Percentiles rank a stretch among this genome's conserved stretches.
Conservation (phyloP, 2,329 filamentous ascomycete species). For the Fusarium albidum region DNA sequence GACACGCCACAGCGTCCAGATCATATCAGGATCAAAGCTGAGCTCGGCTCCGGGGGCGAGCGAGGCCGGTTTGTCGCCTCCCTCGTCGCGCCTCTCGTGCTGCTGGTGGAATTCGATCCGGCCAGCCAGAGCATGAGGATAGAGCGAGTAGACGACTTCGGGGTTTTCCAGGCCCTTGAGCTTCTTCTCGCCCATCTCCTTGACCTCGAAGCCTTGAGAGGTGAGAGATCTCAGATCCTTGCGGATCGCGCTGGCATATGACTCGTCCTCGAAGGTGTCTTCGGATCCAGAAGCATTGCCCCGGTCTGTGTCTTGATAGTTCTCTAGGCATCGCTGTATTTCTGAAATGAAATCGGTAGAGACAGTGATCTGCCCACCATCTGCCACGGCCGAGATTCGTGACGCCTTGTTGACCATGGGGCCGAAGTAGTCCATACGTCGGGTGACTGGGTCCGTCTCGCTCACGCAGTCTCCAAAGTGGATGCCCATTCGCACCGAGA, state of each 20-base stretch:
- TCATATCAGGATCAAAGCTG: constrained; percentile 79
- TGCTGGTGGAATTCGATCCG: constrained; percentile 75
- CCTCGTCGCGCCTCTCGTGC: constrained; percentile 54
- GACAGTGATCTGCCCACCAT: constrained; percentile 96
- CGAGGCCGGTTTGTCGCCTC: constrained; percentile 65
- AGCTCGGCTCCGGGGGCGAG: constrained; percentile 72
- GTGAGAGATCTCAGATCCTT: constrained; percentile 87
- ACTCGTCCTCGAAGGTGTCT: constrained; percentile 74
- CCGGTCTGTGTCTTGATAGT: constrained; percentile 85
- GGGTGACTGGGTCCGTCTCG: constrained; percentile 93
- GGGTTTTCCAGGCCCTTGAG: constrained; percentile 98
- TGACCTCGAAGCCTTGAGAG: constrained; percentile 94
- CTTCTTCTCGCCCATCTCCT: constrained; percentile 93
- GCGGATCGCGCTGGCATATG: constrained; percentile 78
- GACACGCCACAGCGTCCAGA: constrained; percentile 91
- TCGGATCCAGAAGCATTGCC: constrained; percentile 74
- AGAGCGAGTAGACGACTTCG: constrained; percentile 94
- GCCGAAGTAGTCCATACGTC: constrained; percentile 99
- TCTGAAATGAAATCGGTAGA: constrained; percentile 97
- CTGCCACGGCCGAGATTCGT: constrained; percentile 91
- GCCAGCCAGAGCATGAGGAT: constrained; percentile 86
- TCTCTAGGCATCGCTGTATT: constrained; percentile 89
- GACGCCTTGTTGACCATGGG: constrained; percentile 99
- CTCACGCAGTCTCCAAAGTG: constrained; percentile 96
- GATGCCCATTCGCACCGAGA: constrained; percentile 97